Evolutionary conservation across 2,329 filamentous ascomycete genomes (phyloP), one percentile per base, ranked within the genome.

Genomic region (Venturia pyrina): DNA sequence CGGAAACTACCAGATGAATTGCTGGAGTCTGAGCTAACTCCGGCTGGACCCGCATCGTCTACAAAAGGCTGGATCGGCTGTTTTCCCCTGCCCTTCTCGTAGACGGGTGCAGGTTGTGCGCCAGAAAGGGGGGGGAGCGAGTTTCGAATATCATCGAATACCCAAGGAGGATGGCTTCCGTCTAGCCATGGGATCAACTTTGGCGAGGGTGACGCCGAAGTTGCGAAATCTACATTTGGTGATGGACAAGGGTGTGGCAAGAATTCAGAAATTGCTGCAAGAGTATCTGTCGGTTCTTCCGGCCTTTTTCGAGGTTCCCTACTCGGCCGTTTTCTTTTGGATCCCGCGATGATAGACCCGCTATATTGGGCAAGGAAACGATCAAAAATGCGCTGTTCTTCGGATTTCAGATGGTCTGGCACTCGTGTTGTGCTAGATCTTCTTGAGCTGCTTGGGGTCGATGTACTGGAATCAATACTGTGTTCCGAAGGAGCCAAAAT

Each of bases 1-100:
- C 64, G 64, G 28, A 66, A 40, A 40, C 64, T 66, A 21, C 43
- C 59, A 11, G 64, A 61, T n/a, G 64, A 66, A 40, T 5, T 64
- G 44, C 62, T 56, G 11, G 44, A 50, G 37, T 43, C n/a, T 17
- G 17, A 34, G 37, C 15, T 41, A 3, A 34, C 3, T 15, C 59
- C 32, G 32, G 19, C 50, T 56, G 50, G 50, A 15, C 53, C 53
- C 37, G 28, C 32, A 13, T 34, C 19, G 32, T 59, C 53, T n/a
- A 13, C 0, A 24, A n/a, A 17, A 34, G 53, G 28, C 53, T 37
- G 53, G 4, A 59, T 7, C 15, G 53, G 53, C 53, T 59, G 53
- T 17, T 59, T 59, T 59, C 53, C 53, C 24, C 15, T 59, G 5
- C 3, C 28, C 6, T 37, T 59, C 32, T 37, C 28, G 24, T 59